These are phyloP conservation scores for Pilasporangium apinafurcum DNA, from an alignment of 352 stramenopile genomes.

Conservation along the genomic window DNA sequence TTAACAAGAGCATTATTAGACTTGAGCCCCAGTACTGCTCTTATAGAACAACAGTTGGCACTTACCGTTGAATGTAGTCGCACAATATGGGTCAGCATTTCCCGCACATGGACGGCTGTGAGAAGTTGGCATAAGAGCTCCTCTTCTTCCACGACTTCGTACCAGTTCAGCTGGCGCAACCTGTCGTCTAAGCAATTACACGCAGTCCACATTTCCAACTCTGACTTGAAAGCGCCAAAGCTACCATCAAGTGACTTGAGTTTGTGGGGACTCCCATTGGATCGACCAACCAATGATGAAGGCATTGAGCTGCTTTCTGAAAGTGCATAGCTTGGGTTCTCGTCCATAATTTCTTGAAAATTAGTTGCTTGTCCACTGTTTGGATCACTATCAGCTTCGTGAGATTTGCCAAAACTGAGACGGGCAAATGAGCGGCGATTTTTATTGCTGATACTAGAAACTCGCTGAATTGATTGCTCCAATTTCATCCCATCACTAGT, in stretches of 20 bases:
- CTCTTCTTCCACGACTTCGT: conserved; percentile 67
- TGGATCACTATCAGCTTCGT: conserved; percentile 1
- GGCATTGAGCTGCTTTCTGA: conserved; percentile 44
- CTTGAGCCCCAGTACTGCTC: background rate
- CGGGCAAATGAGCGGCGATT: too few species aligned
- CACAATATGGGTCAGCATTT: conserved; percentile 62
- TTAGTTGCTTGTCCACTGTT: conserved; percentile 16
- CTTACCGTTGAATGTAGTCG: conserved; percentile 42
- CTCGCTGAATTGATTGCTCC: conserved; percentile 7
- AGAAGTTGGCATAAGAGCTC: conserved; percentile 50
- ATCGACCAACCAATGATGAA: conserved; percentile 13
- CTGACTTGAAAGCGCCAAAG: conserved; percentile 14
- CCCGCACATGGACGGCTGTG: conserved; percentile 51
- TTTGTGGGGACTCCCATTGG: conserved; percentile 36
- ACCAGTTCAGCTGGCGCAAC: conserved; percentile 45
- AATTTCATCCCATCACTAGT: conserved; percentile 27
- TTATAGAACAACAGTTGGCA: background rate
- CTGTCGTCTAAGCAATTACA: conserved; percentile 61
- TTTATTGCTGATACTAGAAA: too few species aligned
- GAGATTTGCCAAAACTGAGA: too few species aligned
- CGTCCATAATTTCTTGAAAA: conserved; percentile 66
- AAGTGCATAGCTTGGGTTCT: conserved; percentile 76
- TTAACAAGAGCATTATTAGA: background rate
- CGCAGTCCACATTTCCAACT: conserved; percentile 60
- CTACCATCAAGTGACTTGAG: conserved; percentile 21